These are phyloP conservation scores for Alternaria sp. DNA, from an alignment of 2,329 filamentous ascomycete species.

Conservation along the genomic window DNA sequence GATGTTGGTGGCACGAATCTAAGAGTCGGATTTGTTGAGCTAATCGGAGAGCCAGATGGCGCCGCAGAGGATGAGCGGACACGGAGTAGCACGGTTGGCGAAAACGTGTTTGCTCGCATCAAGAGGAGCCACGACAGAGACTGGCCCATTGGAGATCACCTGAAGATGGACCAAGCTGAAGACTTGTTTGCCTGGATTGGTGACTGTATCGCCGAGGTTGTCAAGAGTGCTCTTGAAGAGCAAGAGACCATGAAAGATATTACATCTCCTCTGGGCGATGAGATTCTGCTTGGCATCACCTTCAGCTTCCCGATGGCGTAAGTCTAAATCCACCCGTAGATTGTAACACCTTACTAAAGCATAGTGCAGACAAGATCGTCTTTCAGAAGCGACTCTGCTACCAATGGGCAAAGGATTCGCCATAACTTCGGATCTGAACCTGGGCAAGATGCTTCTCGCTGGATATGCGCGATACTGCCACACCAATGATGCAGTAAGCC, in stretches of 20 bases:
- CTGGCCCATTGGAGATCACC: constrained; percentile 77
- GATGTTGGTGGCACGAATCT: constrained; percentile 73
- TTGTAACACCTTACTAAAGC: constrained; percentile 18
- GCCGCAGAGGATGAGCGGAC: constrained; percentile 10
- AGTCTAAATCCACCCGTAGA: constrained; percentile 16
- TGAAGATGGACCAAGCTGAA: constrained; percentile 78
- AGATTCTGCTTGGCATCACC: constrained; percentile 72
- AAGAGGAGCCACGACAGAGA: constrained; percentile 71
- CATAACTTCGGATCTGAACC: constrained; percentile 67
- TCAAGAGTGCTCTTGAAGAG: constrained; percentile 64
- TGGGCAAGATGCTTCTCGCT: constrained; percentile 66
- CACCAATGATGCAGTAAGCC: constrained; percentile 41
- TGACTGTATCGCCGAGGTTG: constrained; percentile 76
- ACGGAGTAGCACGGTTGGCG: constrained; percentile 31
- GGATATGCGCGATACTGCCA: constrained; percentile 68
- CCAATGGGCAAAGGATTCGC: constrained; percentile 77
- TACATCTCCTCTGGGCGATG: constrained; percentile 49
- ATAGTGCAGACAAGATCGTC: constrained; percentile 60
- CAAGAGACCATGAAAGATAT: constrained; percentile 26
- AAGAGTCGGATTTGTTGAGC: constrained; percentile 72
- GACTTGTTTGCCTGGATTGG: constrained; percentile 85
- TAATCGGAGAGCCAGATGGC: constrained; percentile 58
- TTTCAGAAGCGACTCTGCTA: constrained; percentile 71
- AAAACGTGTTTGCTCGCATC: constrained; percentile 52
- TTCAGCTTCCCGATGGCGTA: constrained; percentile 74